A percentile compares a stretch with the other conserved stretches of the same genome.
Evolutionary conservation across 768 basidiomycete genomes (phyloP).

Genomic region (Lepiota brunneoincarnata): DNA sequence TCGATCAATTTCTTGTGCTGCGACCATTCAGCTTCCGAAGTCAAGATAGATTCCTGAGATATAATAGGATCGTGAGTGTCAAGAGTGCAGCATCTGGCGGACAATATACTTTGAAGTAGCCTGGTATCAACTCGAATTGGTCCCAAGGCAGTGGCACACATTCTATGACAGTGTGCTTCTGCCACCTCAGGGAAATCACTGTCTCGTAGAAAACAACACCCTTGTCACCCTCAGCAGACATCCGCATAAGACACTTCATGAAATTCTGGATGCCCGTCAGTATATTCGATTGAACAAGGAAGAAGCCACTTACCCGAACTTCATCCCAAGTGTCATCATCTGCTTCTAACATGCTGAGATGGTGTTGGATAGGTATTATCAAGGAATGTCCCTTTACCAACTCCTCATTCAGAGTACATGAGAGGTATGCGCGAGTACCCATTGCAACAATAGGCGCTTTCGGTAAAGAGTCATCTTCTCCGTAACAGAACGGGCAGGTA

Average conservation of each 20-base stretch:
- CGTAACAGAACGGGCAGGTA: slow-evolving; percentile 84
- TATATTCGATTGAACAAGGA: background rate
- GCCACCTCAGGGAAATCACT: slow-evolving; percentile 79
- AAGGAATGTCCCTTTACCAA: slow-evolving; percentile 90
- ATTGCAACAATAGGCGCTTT: slow-evolving; percentile 87
- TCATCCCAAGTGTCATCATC: slow-evolving; percentile 99
- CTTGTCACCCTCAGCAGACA: slow-evolving; percentile 91
- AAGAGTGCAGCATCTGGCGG: background rate
- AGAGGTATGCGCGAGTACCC: slow-evolving; percentile 89
- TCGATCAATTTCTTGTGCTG: slow-evolving; percentile 97
- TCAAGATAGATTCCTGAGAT: slow-evolving; percentile 83
- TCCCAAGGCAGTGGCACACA: slow-evolving; percentile 91
- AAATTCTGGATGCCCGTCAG: slow-evolving; percentile 45
- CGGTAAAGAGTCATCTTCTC: slow-evolving; percentile 89
- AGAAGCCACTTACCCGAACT: slow-evolving; percentile 62
- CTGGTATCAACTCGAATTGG: slow-evolving; percentile 82
- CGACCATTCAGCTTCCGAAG: slow-evolving; percentile 96
- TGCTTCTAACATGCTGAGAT: slow-evolving; percentile 85
- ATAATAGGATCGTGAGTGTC: background rate
- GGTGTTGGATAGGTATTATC: slow-evolving; percentile 95
- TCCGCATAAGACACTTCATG: slow-evolving; percentile 93
- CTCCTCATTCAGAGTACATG: slow-evolving; percentile 84
- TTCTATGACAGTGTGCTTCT: slow-evolving; percentile 92
- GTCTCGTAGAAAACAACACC: slow-evolving; percentile 97
- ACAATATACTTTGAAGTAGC: slow-evolving; percentile 78